Conservation (phyloP, 257 asterid genomes). For the Capsicum chinense region DNA sequence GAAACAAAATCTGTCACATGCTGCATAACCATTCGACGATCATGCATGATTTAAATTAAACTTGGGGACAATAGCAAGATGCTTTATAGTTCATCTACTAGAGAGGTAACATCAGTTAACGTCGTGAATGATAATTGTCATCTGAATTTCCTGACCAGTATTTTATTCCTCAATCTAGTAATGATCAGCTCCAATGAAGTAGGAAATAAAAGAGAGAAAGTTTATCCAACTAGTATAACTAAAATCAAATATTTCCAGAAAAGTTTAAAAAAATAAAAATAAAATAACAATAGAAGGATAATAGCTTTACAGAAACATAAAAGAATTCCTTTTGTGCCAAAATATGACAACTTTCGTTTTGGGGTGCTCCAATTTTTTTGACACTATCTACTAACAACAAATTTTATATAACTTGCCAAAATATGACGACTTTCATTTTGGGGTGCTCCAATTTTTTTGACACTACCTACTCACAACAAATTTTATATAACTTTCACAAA, state of each 20-base stretch:
- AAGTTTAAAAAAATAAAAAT: background rate
- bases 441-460: background rate
- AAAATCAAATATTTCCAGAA: background rate
- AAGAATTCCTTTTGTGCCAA: constrained; percentile 9
- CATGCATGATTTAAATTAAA: background rate
- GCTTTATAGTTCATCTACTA: background rate
- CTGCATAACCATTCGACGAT: background rate
- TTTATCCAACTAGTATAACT: background rate
- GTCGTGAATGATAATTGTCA: background rate
- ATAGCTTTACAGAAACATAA: background rate
- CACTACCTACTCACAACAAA: background rate
- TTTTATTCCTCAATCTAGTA: background rate
- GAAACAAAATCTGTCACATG: background rate
- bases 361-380: background rate
- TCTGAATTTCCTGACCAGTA: background rate
- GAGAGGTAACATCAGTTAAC: background rate
- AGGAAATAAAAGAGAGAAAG: background rate
- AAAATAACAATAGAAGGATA: background rate
- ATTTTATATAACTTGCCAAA: background rate
- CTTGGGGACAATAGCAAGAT: background rate
- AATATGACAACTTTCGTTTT: background rate
- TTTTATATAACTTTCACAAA: background rate
- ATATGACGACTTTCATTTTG: background rate
- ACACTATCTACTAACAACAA: constrained; percentile 3
- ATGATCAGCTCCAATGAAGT: background rate